Evolutionary conservation across 2,329 filamentous ascomycete species (phyloP), one percentile per base, ranked within the genome.

Genomic region (Cladosporium sp.): DNA sequence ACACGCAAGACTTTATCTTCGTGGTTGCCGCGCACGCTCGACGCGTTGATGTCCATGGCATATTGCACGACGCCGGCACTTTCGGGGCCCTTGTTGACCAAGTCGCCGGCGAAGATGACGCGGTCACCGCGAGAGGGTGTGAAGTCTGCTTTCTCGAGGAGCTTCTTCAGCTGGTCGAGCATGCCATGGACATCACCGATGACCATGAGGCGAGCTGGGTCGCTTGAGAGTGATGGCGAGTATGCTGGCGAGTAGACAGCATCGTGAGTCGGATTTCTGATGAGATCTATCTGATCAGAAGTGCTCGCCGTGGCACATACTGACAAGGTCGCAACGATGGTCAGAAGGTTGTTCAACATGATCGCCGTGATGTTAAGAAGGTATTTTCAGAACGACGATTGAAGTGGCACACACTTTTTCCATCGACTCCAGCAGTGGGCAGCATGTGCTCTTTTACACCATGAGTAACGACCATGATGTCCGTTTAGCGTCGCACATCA

Each of bases 11-110:
- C 45, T 44, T 57, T 57, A 20, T 57, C 54, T 34, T 57, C 54
- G 54, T 57, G 54, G 22, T 57, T 57, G 54, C 54, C 54, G 5
- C 54, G 54, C n/a, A 57, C 54, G 13, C 45, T 57, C 1, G 45
- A 42, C 12, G 54, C 54, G 22, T 57, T 49, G 28, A 57, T 40
- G 37, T 51, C 45, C 36, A 57, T 57, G 28, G 47, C 45, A 39
- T 35, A 35, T 20, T 57, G 45, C 3, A 57, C 45, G 24, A 49
- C 54, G 35, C 44, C 44, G 13, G 54, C 36, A 15, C 54, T 57
- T 28, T 57, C 25, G 12, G 54, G 54, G 4, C 54, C 54, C 15
- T 57, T 57, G 19, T 49, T 50, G 22, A 57, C 32, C 7, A 57
- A 17, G 15, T 57, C 54, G 15, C 54, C 54, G 5, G 24, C 39